Percentiles rank a stretch among this genome's conserved stretches.
Conservation (phyloP, 306 rosid genomes). For the Alnus glutinosa region DNA sequence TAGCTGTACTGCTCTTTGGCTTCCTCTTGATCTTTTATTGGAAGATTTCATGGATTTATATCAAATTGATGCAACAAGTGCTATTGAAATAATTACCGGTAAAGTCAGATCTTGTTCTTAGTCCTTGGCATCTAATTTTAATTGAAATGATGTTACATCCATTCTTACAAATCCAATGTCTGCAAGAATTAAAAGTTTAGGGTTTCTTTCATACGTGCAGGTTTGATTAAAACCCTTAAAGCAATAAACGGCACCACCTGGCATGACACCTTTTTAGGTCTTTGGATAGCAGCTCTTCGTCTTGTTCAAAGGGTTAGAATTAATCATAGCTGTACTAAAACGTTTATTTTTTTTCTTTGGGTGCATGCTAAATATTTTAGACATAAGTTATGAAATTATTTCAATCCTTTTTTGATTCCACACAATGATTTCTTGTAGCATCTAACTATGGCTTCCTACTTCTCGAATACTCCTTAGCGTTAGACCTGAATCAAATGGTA, state of each 20-base stretch:
- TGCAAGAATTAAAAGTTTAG: slow-evolving; percentile 19
- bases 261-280: slow-evolving; percentile 92
- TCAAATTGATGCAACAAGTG: slow-evolving; percentile 86
- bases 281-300: slow-evolving; percentile 95
- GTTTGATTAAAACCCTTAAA: slow-evolving; percentile 82
- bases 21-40: slow-evolving; percentile 88
- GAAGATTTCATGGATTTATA: slow-evolving; percentile 99
- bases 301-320: slow-evolving; percentile 87
- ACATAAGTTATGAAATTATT: not conserved
- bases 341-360: not conserved
- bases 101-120: slow-evolving; percentile 15
- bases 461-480: not conserved
- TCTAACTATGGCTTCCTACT: not conserved
- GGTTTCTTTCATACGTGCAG: slow-evolving; percentile 48
- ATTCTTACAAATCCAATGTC: slow-evolving; percentile 17
- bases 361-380: not conserved
- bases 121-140: slow-evolving; percentile 22
- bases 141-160: slow-evolving; percentile 8
- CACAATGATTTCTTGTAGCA: not conserved
- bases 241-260: slow-evolving; percentile 92
- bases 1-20: slow-evolving; percentile 84
- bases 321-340: slow-evolving; percentile 18
- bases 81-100: slow-evolving; percentile 82
- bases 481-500: not conserved
- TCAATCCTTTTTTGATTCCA: no score